Evolutionary conservation across 805 yeast genomes (phyloP).

Genomic region (Hanseniaspora pseudoguilliermondii): DNA sequence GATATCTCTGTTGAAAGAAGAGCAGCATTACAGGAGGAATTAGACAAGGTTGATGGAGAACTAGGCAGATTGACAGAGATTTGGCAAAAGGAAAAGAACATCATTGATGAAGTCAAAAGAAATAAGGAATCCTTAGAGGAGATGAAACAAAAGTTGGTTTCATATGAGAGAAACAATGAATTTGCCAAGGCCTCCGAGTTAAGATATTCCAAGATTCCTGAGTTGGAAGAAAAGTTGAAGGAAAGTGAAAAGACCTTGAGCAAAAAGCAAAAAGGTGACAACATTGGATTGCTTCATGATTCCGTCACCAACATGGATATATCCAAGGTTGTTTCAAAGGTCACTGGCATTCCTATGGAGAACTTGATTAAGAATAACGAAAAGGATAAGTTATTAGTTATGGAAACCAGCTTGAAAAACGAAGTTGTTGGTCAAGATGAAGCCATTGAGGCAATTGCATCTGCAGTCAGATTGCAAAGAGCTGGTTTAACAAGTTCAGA

Average conservation of each 20-base stretch:
- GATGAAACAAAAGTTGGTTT: slow-evolving; percentile 72
- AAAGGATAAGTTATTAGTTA: slow-evolving; percentile 73
- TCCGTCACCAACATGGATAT: slow-evolving; percentile 90
- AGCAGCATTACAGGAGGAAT: slow-evolving; percentile 55
- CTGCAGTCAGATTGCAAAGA: slow-evolving; percentile 89
- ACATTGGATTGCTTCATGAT: slow-evolving; percentile 43
- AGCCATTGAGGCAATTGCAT: slow-evolving; percentile 78
- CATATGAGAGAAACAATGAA: slow-evolving; percentile 70
- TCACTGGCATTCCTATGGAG: slow-evolving; percentile 92
- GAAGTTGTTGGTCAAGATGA: slow-evolving; percentile 93
- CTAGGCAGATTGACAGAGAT: slow-evolving; percentile 56
- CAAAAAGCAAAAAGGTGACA: slow-evolving; percentile 27
- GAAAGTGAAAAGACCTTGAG: slow-evolving; percentile 17
- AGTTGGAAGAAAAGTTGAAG: slow-evolving; percentile 42
- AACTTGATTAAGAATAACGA: slow-evolving; percentile 79
- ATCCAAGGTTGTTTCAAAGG: slow-evolving; percentile 78
- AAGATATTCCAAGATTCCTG: slow-evolving; percentile 78
- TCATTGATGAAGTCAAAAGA: slow-evolving; percentile 61
- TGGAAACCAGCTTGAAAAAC: slow-evolving; percentile 66
- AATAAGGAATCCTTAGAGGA: slow-evolving; percentile 75
- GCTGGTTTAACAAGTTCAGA: slow-evolving; percentile 92
- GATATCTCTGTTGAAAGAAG: slow-evolving; percentile 68
- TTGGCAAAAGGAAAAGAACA: slow-evolving; percentile 76
- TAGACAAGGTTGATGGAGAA: slow-evolving; percentile 52
- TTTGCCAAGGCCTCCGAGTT: slow-evolving; percentile 81